These are phyloP conservation scores for Hydnomerulius pinastri DNA, from an alignment of 768 basidiomycete species.

Conservation along the genomic window DNA sequence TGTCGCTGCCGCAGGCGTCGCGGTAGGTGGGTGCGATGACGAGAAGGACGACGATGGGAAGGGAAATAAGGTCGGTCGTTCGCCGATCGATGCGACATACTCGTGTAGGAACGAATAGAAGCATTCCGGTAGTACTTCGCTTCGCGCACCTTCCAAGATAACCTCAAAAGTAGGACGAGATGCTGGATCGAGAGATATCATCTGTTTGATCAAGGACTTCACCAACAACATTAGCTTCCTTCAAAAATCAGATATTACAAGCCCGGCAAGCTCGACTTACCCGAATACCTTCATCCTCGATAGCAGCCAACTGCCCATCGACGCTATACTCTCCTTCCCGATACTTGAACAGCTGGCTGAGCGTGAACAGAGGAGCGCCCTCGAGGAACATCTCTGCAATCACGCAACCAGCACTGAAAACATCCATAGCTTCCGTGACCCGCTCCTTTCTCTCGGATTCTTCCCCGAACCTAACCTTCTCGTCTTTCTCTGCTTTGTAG, in stretches of 20 bases:
- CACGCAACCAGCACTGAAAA: conserved; percentile 93
- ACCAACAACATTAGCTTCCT: conserved; percentile 21
- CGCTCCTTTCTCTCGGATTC: conserved; percentile 66
- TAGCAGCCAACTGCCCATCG: conserved; percentile 65
- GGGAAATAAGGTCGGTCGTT: conserved; percentile 52
- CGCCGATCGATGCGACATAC: conserved; percentile 81
- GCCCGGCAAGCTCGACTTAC: conserved; percentile 47
- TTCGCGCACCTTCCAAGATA: conserved; percentile 72
- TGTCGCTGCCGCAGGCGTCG: conserved; percentile 31
- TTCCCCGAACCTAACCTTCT: conserved; percentile 56
- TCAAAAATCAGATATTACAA: neutral
- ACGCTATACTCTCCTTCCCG: conserved; percentile 81
- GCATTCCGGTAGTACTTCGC: conserved; percentile 82
- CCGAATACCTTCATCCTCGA: conserved; percentile 81
- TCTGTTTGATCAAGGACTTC: conserved; percentile 84
- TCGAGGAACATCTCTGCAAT: conserved; percentile 95
- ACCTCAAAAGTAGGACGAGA: conserved; percentile 81
- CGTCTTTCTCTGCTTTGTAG: conserved; percentile 76
- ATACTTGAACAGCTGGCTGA: conserved; percentile 95
- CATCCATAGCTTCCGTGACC: conserved; percentile 96
- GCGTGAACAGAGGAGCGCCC: conserved; percentile 88
- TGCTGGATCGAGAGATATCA: conserved; percentile 82
- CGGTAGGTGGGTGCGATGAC: conserved; percentile 27
- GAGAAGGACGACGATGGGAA: conserved; percentile 40
- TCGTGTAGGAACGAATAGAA: conserved; percentile 96